A percentile compares a stretch with the other conserved stretches of the same genome.
These are phyloP conservation scores for Mycosphaerella arachidis DNA, from an alignment of 2,329 filamentous ascomycete species.

Conservation along the genomic window DNA sequence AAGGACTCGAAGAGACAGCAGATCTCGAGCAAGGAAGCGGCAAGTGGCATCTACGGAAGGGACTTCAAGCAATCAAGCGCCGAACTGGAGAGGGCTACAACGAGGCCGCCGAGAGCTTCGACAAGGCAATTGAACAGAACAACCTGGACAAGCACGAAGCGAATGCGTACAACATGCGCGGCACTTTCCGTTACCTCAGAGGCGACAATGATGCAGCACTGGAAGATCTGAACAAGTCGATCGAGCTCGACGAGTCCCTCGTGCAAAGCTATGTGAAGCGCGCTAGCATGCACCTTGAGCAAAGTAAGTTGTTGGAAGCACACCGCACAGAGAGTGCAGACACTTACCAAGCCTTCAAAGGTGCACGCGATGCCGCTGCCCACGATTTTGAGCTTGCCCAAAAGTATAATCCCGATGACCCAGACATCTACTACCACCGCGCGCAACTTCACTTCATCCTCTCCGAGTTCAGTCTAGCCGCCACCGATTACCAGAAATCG, in stretches of 20 bases:
- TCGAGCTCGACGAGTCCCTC: conserved; percentile 80
- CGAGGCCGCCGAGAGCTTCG: conserved; percentile 79
- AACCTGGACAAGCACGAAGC: conserved; percentile 80
- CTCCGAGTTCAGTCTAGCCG: conserved; percentile 83
- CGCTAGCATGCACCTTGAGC: conserved; percentile 94
- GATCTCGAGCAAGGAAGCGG: conserved; percentile 74
- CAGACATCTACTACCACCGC: conserved; percentile 98
- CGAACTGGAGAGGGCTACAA: conserved; percentile 90
- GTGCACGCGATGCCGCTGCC: conserved; percentile 79
- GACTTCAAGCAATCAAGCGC: conserved; percentile 72
- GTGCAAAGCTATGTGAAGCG: conserved; percentile 99
- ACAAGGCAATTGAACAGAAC: conserved; percentile 77
- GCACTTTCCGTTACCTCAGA: conserved; percentile 88
- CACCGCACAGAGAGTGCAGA: conserved; percentile 1
- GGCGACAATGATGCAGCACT: conserved; percentile 83
- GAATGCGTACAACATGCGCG: conserved; percentile 91
- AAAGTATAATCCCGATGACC: conserved; percentile 78
- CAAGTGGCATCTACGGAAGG: conserved; percentile 79
- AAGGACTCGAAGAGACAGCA: conserved; percentile 74
- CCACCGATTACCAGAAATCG: conserved; percentile 98
- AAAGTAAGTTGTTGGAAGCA: conserved; percentile 53
- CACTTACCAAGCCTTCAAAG: conserved; percentile 37
- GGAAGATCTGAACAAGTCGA: conserved; percentile 82
- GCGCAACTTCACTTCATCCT: conserved; percentile 98
- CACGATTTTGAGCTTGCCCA: conserved; percentile 84